Base-by-base conservation (phyloP, 1,284 basidiomycete genomes). In the Cutaneotrichosporon mucoides region DNA sequence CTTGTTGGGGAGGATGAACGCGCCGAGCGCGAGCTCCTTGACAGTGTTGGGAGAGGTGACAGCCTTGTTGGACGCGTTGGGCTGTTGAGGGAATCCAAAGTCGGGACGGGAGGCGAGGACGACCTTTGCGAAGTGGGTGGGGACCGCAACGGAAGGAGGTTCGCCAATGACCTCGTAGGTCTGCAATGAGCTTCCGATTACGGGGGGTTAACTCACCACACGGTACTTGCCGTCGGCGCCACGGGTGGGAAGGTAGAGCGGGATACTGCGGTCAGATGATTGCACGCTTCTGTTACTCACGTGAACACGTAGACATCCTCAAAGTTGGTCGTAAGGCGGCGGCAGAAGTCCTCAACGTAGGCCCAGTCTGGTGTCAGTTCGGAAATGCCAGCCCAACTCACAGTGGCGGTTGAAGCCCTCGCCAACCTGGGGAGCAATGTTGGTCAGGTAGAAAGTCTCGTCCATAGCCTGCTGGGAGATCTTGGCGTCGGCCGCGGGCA, bases 61-160 rank as follows among this genome's bases (percentile, higher is more conserved):
- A 35, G 59, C 50, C 49, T 63, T 63, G 42, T 69, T 68, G 2
- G 48, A 16, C 9, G 70, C 38, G 16, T 67, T 64, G 24, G 69
- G 67, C 50, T 87, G 80, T 10, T 89, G 89, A 0, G 84, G 87
- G 41, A 83, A 83, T 5, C 88, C 84, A 3, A 88, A 90, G 16
- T 85, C 82, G 0, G 90, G 86, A 66, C 84, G 84, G 0, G 90
- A 84, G 1, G 89, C 85, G 55, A 97, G 82, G 34, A 98, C 86
- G 36, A 98, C 93, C 79, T 98, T 99, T 38, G 95, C 95, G 76
- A 99, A 99, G 75, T 99, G 96, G 5, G 96, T 99, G 0, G 96
- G 96, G 6, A 99, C 96, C 38, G 89, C 82, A 56, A 98, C 82
- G 69, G 88, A 90, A 4, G 92, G 92, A 33, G 92, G 93, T 40